phyloP scores from a whole-genome alignment of 306 rosid species.

The Ormosia emarginata region DNA sequence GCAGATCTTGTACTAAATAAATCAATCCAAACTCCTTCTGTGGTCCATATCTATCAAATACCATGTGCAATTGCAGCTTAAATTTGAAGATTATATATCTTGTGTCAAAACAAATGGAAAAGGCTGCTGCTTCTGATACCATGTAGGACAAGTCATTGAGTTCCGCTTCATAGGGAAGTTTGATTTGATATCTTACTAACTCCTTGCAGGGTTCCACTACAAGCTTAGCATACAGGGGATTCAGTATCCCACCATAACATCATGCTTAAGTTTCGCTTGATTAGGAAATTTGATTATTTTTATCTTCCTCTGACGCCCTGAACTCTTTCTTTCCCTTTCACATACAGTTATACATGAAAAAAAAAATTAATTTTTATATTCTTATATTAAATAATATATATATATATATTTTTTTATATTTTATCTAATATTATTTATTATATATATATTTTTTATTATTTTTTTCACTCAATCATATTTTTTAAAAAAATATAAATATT shows the following conservation, averaged over 20 bases:
- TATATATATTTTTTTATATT: too few species aligned
- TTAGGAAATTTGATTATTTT: not conserved
- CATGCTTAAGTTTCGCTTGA: not conserved
- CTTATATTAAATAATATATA: too few species aligned
- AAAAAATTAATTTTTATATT: too few species aligned
- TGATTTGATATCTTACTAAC: conserved; percentile 39
- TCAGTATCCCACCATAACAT: not conserved
- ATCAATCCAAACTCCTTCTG: not conserved
- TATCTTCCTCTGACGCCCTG: not conserved
- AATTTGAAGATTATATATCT: not conserved
- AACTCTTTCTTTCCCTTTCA: not conserved
- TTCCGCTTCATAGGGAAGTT: conserved; percentile 20
- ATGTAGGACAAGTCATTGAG: conserved; percentile 9
- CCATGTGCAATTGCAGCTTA: conserved; percentile 21
- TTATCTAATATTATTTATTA: too few species aligned
- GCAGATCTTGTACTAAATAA: not conserved
- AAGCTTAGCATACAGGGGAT: not conserved
- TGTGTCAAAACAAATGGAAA: conserved; percentile 6
- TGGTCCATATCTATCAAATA: conserved; percentile 28
- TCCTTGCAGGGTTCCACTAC: not conserved
- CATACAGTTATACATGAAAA: not conserved
- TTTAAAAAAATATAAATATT: too few species aligned
- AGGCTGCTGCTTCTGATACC: not conserved
- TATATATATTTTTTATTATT: too few species aligned
- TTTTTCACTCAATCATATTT: too few species aligned